These are phyloP conservation scores for Pugionium dolabratum DNA, from an alignment of 345 rosid genomes.

Conservation along the genomic window DNA sequence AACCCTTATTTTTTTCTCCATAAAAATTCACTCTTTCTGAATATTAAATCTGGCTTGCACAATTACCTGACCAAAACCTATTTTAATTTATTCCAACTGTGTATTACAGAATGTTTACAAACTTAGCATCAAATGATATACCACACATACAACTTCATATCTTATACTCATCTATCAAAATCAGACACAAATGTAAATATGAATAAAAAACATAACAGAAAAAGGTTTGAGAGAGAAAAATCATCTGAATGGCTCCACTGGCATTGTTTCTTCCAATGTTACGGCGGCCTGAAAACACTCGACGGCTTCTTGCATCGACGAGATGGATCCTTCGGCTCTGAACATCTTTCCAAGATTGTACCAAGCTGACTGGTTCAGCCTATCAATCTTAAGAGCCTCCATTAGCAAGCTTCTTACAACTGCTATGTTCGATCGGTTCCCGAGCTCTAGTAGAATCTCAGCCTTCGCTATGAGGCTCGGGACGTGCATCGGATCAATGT, in stretches of 20 bases:
- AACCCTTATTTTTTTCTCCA: slow-evolving; percentile 1
- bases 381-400: slow-evolving; percentile 64
- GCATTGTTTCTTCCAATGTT: slow-evolving; percentile 61
- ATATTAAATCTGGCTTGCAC: neutral
- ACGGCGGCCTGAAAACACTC: slow-evolving; percentile 74
- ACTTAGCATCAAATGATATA: slow-evolving; percentile 31
- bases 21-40: neutral
- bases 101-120: slow-evolving; percentile 32
- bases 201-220: neutral
- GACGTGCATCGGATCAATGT: slow-evolving; percentile 60
- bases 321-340: slow-evolving; percentile 48
- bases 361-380: slow-evolving; percentile 71
- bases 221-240: slow-evolving; percentile 4
- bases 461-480: slow-evolving; percentile 72
- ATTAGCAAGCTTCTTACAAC: slow-evolving; percentile 62
- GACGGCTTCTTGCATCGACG: slow-evolving; percentile 51
- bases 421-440: slow-evolving; percentile 40
- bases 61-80: slow-evolving; percentile 25
- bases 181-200: neutral
- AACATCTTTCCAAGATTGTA: slow-evolving; percentile 66
- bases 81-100: neutral
- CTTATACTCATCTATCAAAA: slow-evolving; percentile 23
- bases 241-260: slow-evolving; percentile 80
- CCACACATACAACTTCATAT: slow-evolving; percentile 26
- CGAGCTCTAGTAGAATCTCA: slow-evolving; percentile 48